Conservation (phyloP, 192 early-diverging fungal genomes). For the Coemansia sp. region DNA sequence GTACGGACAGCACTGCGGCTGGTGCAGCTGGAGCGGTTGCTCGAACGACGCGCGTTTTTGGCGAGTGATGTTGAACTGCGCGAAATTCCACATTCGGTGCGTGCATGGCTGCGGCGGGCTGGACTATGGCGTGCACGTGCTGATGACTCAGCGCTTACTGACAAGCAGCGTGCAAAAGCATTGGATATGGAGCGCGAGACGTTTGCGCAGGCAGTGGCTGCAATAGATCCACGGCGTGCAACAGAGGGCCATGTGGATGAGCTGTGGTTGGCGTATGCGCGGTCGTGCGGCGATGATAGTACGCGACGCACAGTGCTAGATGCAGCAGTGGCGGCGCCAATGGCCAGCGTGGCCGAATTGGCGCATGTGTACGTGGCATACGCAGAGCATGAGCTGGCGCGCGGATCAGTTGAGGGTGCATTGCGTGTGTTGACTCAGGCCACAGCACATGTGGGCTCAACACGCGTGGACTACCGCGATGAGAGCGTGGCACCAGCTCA, state of each 20-base stretch:
- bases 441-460: constrained; percentile 49
- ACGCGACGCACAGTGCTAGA: constrained; percentile 76
- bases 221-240: constrained; percentile 71
- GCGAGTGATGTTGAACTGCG: constrained; percentile 91
- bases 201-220: constrained; percentile 61
- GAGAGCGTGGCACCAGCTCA: constrained; percentile 73
- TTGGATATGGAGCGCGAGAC: not conserved
- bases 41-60: constrained; percentile 89
- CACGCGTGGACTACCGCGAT: constrained; percentile 71
- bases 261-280: constrained; percentile 86
- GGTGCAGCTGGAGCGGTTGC: constrained; percentile 83
- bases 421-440: constrained; percentile 82
- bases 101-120: constrained; percentile 89
- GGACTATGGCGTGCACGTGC: constrained; percentile 55
- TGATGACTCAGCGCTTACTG: not conserved
- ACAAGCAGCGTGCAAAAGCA: not conserved
- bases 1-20: constrained; percentile 77
- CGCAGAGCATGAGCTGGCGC: constrained; percentile 80
- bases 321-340: constrained; percentile 78
- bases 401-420: constrained; percentile 68
- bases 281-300: constrained; percentile 54
- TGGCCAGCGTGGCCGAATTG: constrained; percentile 77
- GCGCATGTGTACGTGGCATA: constrained; percentile 89
- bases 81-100: constrained; percentile 87
- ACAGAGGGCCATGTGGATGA: constrained; percentile 74